Base-by-base conservation (phyloP, 768 basidiomycete genomes). In the Trametes sanguinea region DNA sequence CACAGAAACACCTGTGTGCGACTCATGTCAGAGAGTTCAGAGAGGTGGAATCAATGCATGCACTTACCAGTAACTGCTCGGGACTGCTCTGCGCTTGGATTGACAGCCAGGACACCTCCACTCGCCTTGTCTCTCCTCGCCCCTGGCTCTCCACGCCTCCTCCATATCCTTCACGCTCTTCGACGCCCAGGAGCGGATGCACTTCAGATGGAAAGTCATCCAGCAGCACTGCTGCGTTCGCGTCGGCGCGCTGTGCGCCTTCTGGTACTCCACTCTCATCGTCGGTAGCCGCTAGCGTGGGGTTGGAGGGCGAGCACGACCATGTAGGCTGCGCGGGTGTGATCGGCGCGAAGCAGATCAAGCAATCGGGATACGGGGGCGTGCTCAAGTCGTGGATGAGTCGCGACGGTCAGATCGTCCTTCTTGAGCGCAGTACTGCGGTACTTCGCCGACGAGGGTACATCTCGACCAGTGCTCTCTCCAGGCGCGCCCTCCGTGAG, bases 41-140 rank as follows among this genome's bases (percentile, higher is more conserved):
- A 43, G 16, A 45, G 22, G 22, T 16, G 10, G 33, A 32, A 50
- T 11, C 35, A 27, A 58, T 8, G 45, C 17, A 35, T 40, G 30
- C 16, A 60, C 57, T 50, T 69, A 90, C 88, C 81, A 81, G 70
- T 94, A 93, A 3, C 79, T 78, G 2, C 77, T 79, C 0, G 92
- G 91, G 1, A 89, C 83, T 1, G 74, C 74, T 51, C 81, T 81
- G n/a, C 95, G 79, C 60, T 86, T 87, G 1, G 86, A 84, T 69
- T 95, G 94, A 77, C 96, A 98, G 0, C 92, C 94, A 0, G 96
- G 96, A 73, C 96, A 98, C 54, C 89, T 80, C 96, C 96, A 98
- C 70, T 92, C 87, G 0, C 89, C 94, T 13, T 76, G 77, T 57
- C 81, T 78, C 10, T 83, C 79, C 67, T 90, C 87, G 7, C 90